Evolutionary conservation across 2,329 filamentous ascomycete genomes (phyloP), one percentile per base, ranked within the genome.

Genomic region (Aspergillus amoenus): DNA sequence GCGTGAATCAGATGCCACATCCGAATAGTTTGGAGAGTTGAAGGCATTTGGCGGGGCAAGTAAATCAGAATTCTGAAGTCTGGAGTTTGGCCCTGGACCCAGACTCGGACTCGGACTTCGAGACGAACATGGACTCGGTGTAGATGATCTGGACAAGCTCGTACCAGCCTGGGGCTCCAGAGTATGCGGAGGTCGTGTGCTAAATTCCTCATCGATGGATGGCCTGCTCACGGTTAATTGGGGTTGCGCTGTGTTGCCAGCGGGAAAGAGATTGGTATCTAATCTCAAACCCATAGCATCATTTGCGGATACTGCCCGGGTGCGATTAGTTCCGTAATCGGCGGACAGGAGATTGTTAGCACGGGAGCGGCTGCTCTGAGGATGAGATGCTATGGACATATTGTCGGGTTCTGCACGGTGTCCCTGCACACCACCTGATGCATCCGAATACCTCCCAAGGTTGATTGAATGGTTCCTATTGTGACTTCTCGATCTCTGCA

Each of bases 401-500:
- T 75, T 73, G 61, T 80, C 78, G 57, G 78, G 76, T 55, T 79
- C 79, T 78, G 21, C 70, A 74, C 37, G 76, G 75, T 30, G 24
- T 11, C 73, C 55, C 30, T 24, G 24, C 78, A 45, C n/a, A 27
- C 30, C 52, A 69, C 75, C n/a, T 76, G 44, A 80, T 60, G 88
- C 84, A 60, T 90, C 87, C 1, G 88, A 90, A 68, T 88, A 88
- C 65, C 88, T 85, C 58, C 89, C 83, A 22, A 86, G 75, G 62
- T 86, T 82, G 59, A 96, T 86, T 2, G 87, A 84, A 43, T 86
- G 84, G 17, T 89, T 61, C 24, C 59, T 82, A 65, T 87, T 86
- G 24, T 90, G 84, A 62, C 91, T 94, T 68, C 90, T 85, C 55
- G 91, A 90, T 62, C 87, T 89, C 67, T 95, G 88, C 56, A 99